These are phyloP conservation scores for Trametes elegans DNA, from an alignment of 768 basidiomycete species.

Conservation along the genomic window DNA sequence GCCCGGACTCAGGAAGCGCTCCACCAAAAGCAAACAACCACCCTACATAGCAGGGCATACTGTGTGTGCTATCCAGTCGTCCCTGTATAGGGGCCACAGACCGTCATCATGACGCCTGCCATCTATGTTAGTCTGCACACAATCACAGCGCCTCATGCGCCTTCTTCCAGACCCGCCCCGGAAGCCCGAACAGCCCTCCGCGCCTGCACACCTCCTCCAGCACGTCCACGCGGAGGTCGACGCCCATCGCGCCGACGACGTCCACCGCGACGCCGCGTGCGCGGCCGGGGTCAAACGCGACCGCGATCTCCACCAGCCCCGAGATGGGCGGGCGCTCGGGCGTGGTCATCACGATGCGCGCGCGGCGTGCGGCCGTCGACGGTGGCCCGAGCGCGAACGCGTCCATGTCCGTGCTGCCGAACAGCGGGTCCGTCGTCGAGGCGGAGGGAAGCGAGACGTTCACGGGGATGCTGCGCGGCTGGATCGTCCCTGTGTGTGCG, in stretches of 20 bases:
- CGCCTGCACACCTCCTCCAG: conserved; percentile 73
- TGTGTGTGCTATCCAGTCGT: too few species aligned
- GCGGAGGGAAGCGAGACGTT: conserved; percentile 58
- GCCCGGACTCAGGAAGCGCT: too few species aligned
- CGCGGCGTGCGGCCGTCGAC: conserved; percentile 28
- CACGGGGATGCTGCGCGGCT: conserved; percentile 67
- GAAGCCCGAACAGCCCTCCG: conserved; percentile 66
- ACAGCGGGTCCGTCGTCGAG: conserved; percentile 30
- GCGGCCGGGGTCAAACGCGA: conserved; percentile 56
- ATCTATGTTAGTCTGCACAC: too few species aligned
- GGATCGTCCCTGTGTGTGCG: conserved; percentile 43
- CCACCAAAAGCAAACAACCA: too few species aligned
- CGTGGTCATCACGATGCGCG: conserved; percentile 61
- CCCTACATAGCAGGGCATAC: too few species aligned
- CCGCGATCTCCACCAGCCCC: conserved; percentile 63
- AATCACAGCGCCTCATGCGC: conserved; percentile 16
- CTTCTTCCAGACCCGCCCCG: conserved; percentile 60
- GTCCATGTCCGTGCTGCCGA: conserved; percentile 41
- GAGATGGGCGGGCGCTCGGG: conserved; percentile 64
- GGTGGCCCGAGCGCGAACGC: conserved; percentile 30
- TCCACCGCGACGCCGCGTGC: conserved; percentile 57
- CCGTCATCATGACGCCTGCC: too few species aligned
- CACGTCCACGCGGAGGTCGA: conserved; percentile 41
- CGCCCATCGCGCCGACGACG: conserved; percentile 54
- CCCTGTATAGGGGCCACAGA: too few species aligned